phyloP scores from a whole-genome alignment of 73 alveolate species.

The Uronychia setigera region DNA sequence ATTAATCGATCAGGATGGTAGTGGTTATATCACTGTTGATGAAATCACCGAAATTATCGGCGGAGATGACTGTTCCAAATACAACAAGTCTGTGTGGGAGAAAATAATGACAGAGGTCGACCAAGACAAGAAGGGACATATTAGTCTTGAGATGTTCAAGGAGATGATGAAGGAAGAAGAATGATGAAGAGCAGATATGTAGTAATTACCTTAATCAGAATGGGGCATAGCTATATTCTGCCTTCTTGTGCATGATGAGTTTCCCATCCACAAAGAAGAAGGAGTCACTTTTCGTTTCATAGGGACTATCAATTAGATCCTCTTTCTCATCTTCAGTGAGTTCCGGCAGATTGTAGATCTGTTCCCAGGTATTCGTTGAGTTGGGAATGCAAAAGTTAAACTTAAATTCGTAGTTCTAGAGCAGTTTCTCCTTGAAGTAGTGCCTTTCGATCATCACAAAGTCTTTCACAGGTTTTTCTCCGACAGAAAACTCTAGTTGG shows the following conservation, averaged over 20 bases:
- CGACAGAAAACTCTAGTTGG: slow-evolving; percentile 76
- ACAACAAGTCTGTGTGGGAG: neutral
- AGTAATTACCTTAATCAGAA: neutral
- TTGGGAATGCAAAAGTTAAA: slow-evolving; percentile 96
- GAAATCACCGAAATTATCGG: neutral
- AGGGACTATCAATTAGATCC: slow-evolving; percentile 90
- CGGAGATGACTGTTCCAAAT: neutral
- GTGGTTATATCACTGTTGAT: neutral
- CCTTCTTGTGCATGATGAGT: slow-evolving; percentile 96
- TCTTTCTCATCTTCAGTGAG: slow-evolving; percentile 74
- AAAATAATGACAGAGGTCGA: slow-evolving; percentile 15
- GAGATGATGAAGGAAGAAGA: neutral
- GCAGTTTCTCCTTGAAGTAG: slow-evolving; percentile 85
- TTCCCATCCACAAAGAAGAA: slow-evolving; percentile 95
- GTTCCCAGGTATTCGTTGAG: slow-evolving; percentile 96
- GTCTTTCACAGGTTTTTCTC: slow-evolving; percentile 82
- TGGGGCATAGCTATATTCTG: slow-evolving; percentile 91
- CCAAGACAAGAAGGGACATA: slow-evolving; percentile 3
- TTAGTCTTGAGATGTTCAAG: slow-evolving; percentile 10
- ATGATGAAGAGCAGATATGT: neutral
- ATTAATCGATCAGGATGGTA: neutral
- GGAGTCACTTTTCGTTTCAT: slow-evolving; percentile 95
- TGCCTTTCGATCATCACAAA: slow-evolving; percentile 94
- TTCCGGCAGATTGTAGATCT: slow-evolving; percentile 89
- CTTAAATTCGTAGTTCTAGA: slow-evolving; percentile 85